These are phyloP conservation scores for Hansenula sp. DNA, from an alignment of 1,139 yeast species.

Conservation along the genomic window DNA sequence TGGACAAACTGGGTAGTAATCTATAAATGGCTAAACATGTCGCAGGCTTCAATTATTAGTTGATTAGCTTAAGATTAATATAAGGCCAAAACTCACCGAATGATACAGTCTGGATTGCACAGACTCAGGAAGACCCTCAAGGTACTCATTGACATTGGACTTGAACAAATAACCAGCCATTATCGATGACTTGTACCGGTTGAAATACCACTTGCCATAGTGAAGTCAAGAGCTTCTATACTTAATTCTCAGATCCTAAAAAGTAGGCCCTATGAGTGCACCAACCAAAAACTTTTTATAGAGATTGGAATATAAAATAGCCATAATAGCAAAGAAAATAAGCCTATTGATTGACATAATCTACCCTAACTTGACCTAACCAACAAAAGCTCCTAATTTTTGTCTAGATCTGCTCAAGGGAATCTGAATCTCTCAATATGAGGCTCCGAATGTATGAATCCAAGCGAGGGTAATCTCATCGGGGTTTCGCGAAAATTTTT, in stretches of 20 bases:
- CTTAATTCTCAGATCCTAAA: no score
- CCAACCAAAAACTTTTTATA: neutral
- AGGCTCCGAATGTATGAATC: no score
- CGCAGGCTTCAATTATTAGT: conserved; percentile 48
- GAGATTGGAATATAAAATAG: no score
- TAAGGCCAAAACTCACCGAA: conserved; percentile 29
- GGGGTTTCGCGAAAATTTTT: neutral
- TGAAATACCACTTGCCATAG: neutral
- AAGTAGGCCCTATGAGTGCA: neutral
- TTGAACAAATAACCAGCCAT: conserved; percentile 47
- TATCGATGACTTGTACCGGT: neutral
- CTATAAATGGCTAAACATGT: conserved; percentile 91
- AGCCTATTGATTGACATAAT: no score
- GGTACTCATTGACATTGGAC: conserved; percentile 81
- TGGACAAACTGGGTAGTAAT: conserved; percentile 82
- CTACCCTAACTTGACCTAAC: no score
- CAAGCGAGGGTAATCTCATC: conserved; percentile 14
- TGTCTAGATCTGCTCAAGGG: no score
- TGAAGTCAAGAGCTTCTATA: neutral
- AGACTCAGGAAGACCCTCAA: conserved; percentile 82
- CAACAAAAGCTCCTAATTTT: no score
- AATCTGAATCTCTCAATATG: neutral
- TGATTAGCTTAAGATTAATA: conserved; percentile 24
- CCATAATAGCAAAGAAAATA: no score
- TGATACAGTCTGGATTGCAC: conserved; percentile 76